Base-by-base conservation (phyloP, 768 basidiomycete genomes). In the Rubroboletus satanas region DNA sequence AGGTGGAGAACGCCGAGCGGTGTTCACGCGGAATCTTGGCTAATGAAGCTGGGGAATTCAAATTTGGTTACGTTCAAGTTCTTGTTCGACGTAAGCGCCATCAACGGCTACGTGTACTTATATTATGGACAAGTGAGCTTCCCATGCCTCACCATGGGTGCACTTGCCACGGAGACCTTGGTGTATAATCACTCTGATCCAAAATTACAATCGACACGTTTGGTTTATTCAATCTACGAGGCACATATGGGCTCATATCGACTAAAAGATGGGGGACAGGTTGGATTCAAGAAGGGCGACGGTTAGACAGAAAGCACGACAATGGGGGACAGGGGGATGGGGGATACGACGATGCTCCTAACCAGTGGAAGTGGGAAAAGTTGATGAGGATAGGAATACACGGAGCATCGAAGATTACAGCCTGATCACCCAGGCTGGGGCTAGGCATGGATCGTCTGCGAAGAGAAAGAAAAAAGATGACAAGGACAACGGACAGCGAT, bases 311-410 rank as follows among this genome's bases (percentile, higher is more conserved):
- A 41, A 51, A 21, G 28, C 9, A 43, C 53, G 26, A 54, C 46
- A 41, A 33, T 41, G 50, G 54, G 42, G 46, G 36, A 43, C 2
- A 9, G 7, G 28, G 54, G 49, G 41, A n/a, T 21, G 58, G 66
- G 76, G 75, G 77, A 54, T 79, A 77, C 79, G 79, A 81, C 81
- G 75, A 73, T 79, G 74, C 77, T 80, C 77, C 73, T 73, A 59
- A 65, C 77, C 77, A 81, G 70, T 79, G 78, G 67, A 63, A 59
- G 60, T 69, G 75, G 72, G 70, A 5, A 29, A 66, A 15, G 46
- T 67, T 66, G 63, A 45, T 64, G 60, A 53, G 51, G 32, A 43
- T 58, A 65, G 23, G 12, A 63, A 45, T 73, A 74, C 70, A 76
- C 59, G 65, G 73, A 78, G 69, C 74, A 79, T 47, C 74, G 77